phyloP scores from a whole-genome alignment of 2,329 filamentous ascomycete genomes.

The Blumeriella jaapii region DNA sequence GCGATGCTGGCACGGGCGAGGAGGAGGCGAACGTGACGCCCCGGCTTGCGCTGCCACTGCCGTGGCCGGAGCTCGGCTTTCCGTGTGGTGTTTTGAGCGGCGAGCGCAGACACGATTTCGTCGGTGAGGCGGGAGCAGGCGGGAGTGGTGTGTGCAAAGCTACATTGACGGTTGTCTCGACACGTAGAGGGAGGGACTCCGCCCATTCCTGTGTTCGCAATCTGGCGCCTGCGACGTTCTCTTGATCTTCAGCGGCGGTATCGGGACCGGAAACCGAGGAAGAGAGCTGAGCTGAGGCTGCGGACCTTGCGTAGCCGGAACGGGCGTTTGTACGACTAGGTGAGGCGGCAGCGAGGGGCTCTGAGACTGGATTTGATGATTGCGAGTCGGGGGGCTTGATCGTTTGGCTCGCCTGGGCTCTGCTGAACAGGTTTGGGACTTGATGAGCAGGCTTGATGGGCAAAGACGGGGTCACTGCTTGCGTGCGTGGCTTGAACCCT shows the following conservation, averaged over 20 bases:
- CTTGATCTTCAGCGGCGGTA: constrained; percentile 12
- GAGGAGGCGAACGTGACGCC: constrained; percentile 26
- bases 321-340: constrained; percentile 16
- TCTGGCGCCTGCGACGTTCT: constrained; percentile 9
- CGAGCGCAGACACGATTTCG: constrained; percentile 26
- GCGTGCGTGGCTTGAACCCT: constrained; percentile 21
- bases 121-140: constrained; percentile 14
- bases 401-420: not conserved
- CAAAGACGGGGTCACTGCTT: constrained; percentile 7
- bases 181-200: constrained; percentile 12
- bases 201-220: constrained; percentile 21
- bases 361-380: constrained; percentile 9
- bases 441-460: constrained; percentile 10
- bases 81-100: constrained; percentile 18
- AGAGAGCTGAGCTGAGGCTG: constrained; percentile 2
- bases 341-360: constrained; percentile 12
- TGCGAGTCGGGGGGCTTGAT: not conserved
- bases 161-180: constrained; percentile 5
- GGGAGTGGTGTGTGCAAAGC: constrained; percentile 6
- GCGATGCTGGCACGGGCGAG: constrained; percentile 21
- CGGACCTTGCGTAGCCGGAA: not conserved
- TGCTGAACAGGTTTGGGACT: constrained; percentile 8
- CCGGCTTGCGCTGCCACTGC: constrained; percentile 17
- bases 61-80: not conserved
- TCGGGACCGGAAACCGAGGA: constrained; percentile 7